phyloP scores from a whole-genome alignment of 2,329 filamentous ascomycete species.

The Cladosporium sp. region DNA sequence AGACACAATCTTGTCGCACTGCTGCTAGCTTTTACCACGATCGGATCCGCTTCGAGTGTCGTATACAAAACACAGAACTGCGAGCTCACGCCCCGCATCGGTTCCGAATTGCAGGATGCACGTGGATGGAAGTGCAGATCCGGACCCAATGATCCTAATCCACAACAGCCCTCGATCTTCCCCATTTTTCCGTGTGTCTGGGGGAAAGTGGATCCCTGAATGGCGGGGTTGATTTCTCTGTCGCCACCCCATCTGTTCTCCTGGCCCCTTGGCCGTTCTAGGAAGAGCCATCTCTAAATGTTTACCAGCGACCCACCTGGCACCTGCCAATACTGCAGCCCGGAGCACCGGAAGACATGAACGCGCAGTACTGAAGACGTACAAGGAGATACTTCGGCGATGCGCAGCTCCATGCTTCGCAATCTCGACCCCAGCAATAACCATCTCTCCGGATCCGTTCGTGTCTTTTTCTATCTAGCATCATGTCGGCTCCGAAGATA shows the following conservation, averaged over 20 bases:
- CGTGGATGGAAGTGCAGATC: neutral
- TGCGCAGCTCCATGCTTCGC: neutral
- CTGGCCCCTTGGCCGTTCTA: neutral
- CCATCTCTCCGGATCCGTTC: neutral
- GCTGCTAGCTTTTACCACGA: neutral
- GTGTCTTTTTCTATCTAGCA: neutral
- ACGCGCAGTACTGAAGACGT: neutral
- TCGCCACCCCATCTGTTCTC: neutral
- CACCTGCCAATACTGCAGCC: neutral
- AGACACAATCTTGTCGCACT: neutral
- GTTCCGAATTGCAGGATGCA: neutral
- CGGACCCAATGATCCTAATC: neutral
- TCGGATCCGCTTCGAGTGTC: neutral
- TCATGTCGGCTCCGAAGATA: conserved; percentile 5
- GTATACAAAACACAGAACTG: neutral
- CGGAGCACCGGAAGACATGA: neutral
- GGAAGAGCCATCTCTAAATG: neutral
- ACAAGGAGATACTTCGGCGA: neutral
- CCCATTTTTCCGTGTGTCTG: neutral
- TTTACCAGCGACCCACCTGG: neutral
- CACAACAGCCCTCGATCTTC: neutral
- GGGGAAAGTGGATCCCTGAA: neutral
- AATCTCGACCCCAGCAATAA: neutral
- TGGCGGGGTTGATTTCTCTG: neutral
- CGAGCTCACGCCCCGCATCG: neutral